Evolutionary conservation across 2,329 filamentous ascomycete species (phyloP), one percentile per base, ranked within the genome.

Genomic region (Alternaria ventricosa): DNA sequence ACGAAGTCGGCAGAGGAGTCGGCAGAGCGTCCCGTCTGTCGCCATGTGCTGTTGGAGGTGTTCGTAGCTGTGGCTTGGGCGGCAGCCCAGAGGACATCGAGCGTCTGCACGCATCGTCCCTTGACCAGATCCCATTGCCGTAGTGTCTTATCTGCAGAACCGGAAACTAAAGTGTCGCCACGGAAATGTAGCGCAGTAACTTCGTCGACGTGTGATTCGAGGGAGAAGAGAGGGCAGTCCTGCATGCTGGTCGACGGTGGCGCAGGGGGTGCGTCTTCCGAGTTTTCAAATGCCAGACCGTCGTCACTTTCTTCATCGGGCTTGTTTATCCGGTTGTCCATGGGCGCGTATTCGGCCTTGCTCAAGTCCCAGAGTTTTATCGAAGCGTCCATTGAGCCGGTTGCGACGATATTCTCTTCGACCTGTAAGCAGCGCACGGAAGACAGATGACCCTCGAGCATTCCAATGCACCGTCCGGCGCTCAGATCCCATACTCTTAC

Each of bases 71-170:
- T 90, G 43, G 93, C 93, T 82, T 97, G 94, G 3, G 96, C 94
- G 5, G 96, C 94, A 10, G 96, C 96, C 96, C 96, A 99, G 79
- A 99, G 92, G 7, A 99, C 95, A 80, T 99, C 96, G 53, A 99
- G 85, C 3, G 96, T 99, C 81, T 99, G 96, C 57, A 99, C 92
- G 79, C 96, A 98, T 53, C 96, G 91, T n/a, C 96, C 96, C 79
- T 94, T 97, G 74, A 95, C 92, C 54, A 99, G 86, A 83, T 99
- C 96, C 96, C 96, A 99, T 79, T 99, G 96, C 47, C 96, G 90
- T 59, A 99, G 85, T 1, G 96, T 99, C 85, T 99, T 99, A 83
- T 99, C 96, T 1, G 96, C 92, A 8, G 95, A 98, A 12, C 96
- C 96, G 2, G 96, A 99, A 30, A 99, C 94, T 15, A 99, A 87